phyloP scores from a whole-genome alignment of 2,329 filamentous ascomycete genomes.

The Cadophora luteo-olivacea region DNA sequence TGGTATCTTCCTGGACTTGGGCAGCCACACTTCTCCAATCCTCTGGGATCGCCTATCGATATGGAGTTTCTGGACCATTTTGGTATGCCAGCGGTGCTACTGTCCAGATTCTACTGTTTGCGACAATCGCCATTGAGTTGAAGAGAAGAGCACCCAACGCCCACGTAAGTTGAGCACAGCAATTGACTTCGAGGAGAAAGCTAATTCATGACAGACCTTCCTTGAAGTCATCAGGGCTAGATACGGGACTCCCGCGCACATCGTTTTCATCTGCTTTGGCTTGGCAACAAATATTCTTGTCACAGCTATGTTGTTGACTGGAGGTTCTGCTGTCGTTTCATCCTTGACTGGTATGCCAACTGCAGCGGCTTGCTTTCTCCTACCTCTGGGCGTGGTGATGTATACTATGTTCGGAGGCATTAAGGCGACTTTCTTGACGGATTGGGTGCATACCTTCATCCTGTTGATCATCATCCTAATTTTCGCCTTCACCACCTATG shows the following conservation, averaged over 20 bases:
- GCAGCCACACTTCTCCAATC: conserved; percentile 83
- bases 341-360: conserved; percentile 77
- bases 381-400: conserved; percentile 80
- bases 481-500: conserved; percentile 84
- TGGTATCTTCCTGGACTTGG: conserved; percentile 96
- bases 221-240: conserved; percentile 83
- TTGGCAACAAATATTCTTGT: conserved; percentile 87
- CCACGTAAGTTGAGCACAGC: conserved; percentile 53
- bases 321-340: conserved; percentile 77
- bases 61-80: conserved; percentile 72
- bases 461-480: conserved; percentile 85
- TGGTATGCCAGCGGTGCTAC: conserved; percentile 76
- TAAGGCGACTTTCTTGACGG: conserved; percentile 84
- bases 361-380: conserved; percentile 81
- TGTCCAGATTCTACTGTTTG: conserved; percentile 88
- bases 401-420: conserved; percentile 83
- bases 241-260: conserved; percentile 76
- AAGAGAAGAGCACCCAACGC: conserved; percentile 89
- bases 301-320: conserved; percentile 86
- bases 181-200: background rate
- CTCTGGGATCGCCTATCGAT: conserved; percentile 82
- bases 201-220: conserved; percentile 56
- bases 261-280: conserved; percentile 83
- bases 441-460: conserved; percentile 77
- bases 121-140: conserved; percentile 87